phyloP scores from a whole-genome alignment of 441 rosid species.

The Metrosideros polymorpha region DNA sequence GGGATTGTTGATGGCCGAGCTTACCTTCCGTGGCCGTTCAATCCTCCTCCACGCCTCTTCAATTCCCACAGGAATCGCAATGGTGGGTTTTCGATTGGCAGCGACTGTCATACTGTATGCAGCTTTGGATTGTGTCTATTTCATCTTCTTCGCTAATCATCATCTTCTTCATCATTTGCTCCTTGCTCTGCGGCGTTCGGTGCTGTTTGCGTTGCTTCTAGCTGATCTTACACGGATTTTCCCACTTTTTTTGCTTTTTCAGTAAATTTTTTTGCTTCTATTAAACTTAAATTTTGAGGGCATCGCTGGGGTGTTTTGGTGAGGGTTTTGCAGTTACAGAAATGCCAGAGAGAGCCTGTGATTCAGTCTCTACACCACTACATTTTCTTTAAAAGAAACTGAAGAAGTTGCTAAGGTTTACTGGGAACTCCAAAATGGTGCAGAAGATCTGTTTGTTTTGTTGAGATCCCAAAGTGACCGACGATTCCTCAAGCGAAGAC shows the following conservation, averaged over 20 bases:
- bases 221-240: not conserved
- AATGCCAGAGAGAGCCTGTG: not conserved
- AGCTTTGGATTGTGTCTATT: conserved; percentile 19
- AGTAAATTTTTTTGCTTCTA: too few relatives aligned
- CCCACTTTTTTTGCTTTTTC: too few relatives aligned
- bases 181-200: not conserved
- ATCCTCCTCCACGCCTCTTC: too few relatives aligned
- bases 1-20: too few relatives aligned
- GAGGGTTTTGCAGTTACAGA: conserved; percentile 5
- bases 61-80: too few relatives aligned
- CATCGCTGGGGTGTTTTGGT: conserved; percentile 22
- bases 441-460: conserved; percentile 62
- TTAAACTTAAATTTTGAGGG: not conserved
- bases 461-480: conserved; percentile 83
- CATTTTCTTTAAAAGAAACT: not conserved
- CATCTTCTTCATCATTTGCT: not conserved
- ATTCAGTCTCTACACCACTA: not conserved
- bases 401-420: not conserved
- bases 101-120: conserved; percentile 55
- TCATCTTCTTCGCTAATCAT: not conserved
- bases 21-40: too few relatives aligned
- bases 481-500: conserved; percentile 75
- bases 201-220: conserved; percentile 36
- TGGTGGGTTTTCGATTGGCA: conserved; percentile 69
- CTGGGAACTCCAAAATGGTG: conserved; percentile 15